Conservation (phyloP, 306 rosid genomes). For the Begonia masoniana region DNA sequence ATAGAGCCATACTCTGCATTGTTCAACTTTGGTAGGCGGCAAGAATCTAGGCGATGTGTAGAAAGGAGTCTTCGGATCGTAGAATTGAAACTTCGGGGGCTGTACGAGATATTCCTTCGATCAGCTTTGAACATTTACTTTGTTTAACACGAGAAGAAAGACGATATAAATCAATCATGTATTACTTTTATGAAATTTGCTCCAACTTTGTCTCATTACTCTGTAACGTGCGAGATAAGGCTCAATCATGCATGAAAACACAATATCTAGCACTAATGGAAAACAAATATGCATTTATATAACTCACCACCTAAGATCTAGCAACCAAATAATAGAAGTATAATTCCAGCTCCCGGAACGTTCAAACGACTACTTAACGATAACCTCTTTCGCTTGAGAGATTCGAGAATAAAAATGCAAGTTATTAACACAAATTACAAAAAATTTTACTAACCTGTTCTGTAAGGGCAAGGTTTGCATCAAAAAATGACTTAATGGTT, state of each 20-base stretch:
- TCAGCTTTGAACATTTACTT: too few species aligned
- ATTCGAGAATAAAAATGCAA: too few species aligned
- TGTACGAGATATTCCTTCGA: slow-evolving; percentile 18
- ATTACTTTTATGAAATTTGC: too few species aligned
- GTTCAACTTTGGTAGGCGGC: slow-evolving; percentile 90
- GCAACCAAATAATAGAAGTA: too few species aligned
- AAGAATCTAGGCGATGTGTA: slow-evolving; percentile 92
- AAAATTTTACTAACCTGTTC: slow-evolving; percentile 42
- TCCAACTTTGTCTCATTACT: too few species aligned
- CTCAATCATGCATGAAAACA: too few species aligned
- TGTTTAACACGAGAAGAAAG: too few species aligned
- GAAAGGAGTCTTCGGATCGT: slow-evolving; percentile 94
- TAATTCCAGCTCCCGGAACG: slow-evolving; percentile 13
- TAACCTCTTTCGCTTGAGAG: neutral
- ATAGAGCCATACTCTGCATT: slow-evolving; percentile 67
- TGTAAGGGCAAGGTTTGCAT: slow-evolving; percentile 86
- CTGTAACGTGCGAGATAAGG: too few species aligned
- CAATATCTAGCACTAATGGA: too few species aligned
- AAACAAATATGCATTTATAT: too few species aligned
- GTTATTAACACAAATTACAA: neutral
- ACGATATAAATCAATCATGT: too few species aligned
- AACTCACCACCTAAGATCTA: too few species aligned
- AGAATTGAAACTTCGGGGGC: slow-evolving; percentile 80
- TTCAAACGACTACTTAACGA: slow-evolving; percentile 4
- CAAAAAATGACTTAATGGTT: slow-evolving; percentile 84